Percentiles rank a stretch among this genome's conserved stretches.
These are phyloP conservation scores for Guyanaporus albipodus DNA, from an alignment of 768 basidiomycete species.

Conservation along the genomic window DNA sequence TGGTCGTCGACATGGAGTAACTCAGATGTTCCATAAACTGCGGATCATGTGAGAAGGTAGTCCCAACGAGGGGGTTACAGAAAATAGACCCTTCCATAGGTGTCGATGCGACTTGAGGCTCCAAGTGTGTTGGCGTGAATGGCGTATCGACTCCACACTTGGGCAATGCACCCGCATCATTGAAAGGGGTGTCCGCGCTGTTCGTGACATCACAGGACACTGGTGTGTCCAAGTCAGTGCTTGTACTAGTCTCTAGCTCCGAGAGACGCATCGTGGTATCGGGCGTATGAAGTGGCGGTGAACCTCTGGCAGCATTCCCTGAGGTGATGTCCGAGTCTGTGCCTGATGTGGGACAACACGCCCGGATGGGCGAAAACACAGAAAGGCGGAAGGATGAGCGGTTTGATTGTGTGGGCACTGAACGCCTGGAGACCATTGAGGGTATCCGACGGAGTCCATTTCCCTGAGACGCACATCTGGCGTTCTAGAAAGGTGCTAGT, in stretches of 20 bases:
- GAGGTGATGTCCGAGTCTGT: neutral
- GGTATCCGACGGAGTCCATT: constrained; percentile 18
- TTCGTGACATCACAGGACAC: constrained; percentile 9
- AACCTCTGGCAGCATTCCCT: neutral
- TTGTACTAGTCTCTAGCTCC: constrained; percentile 9
- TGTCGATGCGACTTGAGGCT: constrained; percentile 6
- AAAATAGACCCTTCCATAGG: constrained; percentile 4
- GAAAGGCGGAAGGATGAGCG: constrained; percentile 26
- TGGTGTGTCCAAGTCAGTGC: constrained; percentile 6
- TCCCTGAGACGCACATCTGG: constrained; percentile 14
- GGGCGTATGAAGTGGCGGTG: constrained; percentile 9
- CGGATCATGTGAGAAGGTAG: constrained; percentile 1
- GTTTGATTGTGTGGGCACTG: constrained; percentile 2
- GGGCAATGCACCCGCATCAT: constrained; percentile 12
- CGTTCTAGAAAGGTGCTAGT: constrained; percentile 16
- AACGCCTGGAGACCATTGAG: constrained; percentile 21
- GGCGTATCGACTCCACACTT: constrained; percentile 15
- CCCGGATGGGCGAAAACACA: constrained; percentile 12
- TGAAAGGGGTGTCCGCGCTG: constrained; percentile 18
- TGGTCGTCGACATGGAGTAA: constrained; percentile 11
- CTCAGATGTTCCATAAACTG: constrained; percentile 25
- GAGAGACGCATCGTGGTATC: constrained; percentile 14
- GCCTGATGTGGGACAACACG: neutral
- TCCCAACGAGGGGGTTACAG: neutral
- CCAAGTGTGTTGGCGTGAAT: constrained; percentile 9